Base-by-base conservation (phyloP, 192 early-diverging fungal genomes). In the Rhizophagus clarus region DNA sequence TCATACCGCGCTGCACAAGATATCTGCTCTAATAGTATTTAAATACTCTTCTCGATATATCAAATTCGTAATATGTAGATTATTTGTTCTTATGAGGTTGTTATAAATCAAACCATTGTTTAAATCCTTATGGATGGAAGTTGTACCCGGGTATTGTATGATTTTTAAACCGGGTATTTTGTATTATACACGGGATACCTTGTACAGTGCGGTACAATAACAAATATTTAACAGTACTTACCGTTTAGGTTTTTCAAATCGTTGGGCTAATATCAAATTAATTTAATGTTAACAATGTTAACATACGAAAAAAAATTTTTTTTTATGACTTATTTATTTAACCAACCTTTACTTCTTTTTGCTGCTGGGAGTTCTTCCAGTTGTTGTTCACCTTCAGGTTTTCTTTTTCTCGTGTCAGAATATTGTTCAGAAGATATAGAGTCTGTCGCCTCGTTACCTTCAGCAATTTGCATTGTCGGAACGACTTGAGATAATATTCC, bases 291-390 rank as follows among this genome's bases (percentile, higher is more conserved):
- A 68, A 32, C 7, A 68, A 68, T 34, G 6, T 11, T 28, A 63
- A 24, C 0, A 66, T 22, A 66, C 0, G 2, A 29, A 28, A 9
- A 15, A 28, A 31, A 22, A 56, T 2, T 20, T 51, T 17, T 17
- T 2, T 1, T 7, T 22, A 0, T 20, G 17, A 15, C 26, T 17
- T 31, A 29, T 15, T 14, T 15, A 31, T 12, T 45, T 45, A 29
- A 66, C 63, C 24, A 24, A 72, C 71, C 32, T 60, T 60, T 74
- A 51, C 34, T 74, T 5, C 47, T 74, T 60, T 74, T 74, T 29
- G 14, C 49, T 37, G 2, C 10, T 15, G 67, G 67, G 11, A 60
- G n/a, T 45, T 12, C 42, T 45, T 45, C 11, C 42, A 45, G 11
- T 56, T 28, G 15, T 60, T 29, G 26, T 1, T 74, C 40, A 51